Base-by-base conservation (phyloP, 371 early-diverging fungal species). In the Rhizopus microsporus region DNA sequence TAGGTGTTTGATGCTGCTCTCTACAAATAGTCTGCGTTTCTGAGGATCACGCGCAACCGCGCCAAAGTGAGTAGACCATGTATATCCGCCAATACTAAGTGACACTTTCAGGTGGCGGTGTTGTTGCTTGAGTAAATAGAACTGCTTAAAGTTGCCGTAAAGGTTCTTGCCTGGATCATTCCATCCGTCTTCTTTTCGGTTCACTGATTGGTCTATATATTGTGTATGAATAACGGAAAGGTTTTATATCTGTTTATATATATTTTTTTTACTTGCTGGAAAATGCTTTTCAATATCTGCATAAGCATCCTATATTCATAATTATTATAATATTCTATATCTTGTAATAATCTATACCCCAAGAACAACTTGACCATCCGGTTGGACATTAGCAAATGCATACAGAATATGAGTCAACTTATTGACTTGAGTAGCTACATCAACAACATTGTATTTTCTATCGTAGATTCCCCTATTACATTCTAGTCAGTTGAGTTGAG, bases 1-100 rank as follows among this genome's bases (percentile, higher is more conserved):
- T 38, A 92, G 54, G 15, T 88, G 59, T 17, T 77, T 75, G 12
- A 91, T 66, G 16, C 88, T 77, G 1, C 81, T 76, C 12, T 69
- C 60, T 15, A 90, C 82, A 74, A 93, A 90, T 5, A 69, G 71
- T 55, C 77, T 65, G 31, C 91, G 72, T 50, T 77, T 78, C 7
- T 66, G 68, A 3, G 81, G 75, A 60, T 75, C 72, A 1, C 87
- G 68, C 0, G 84, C 83, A 40, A 94, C 90, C 0, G 76, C 76
- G 2, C 91, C 88, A 70, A 97, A 97, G 55, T 88, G 80, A 49
- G 86, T 89, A 3, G 92, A 91, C 85, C 85, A 88, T 3, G 90
- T 87, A 94, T 94, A 94, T 3, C 96, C 95, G 16, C 96, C 96
- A 38, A 95, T 83, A 49, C 91, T 88, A 0, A 93, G 77, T 1